Base-by-base conservation (phyloP, 148 eudicot genomes). In the Camellia granthamiana region DNA sequence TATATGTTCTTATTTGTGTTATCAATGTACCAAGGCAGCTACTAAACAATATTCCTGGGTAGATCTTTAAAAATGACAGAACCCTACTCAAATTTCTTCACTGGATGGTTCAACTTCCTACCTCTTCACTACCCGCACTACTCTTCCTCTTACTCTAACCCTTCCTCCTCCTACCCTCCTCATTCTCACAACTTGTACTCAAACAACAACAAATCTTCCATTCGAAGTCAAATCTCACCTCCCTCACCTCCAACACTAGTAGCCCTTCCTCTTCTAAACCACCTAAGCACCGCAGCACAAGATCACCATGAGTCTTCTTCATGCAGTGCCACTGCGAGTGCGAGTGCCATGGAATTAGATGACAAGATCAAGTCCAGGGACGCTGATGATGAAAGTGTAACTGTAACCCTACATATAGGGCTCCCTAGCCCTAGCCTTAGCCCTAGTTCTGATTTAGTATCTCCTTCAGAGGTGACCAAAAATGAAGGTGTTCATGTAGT, bases 1-100 rank as follows among this genome's bases (percentile, higher is more conserved):
- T 15, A 2, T 60, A 15, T 7, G 63, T 60, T 5, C 13, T 3
- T 60, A 15, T 60, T 12, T 54, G 14, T 60, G 63, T 60, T 15
- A 12, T 1, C 63, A n/a, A 64, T 23, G 7, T 38, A n/a, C 5
- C 69, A 19, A 21, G 7, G 5, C 8, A 19, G 9, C 69, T 19
- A 19, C 6, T 6, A n/a, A 5, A n/a, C 41, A 5, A 19, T 6
- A 7, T 23, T 7, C 41, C 19, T 23, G 5, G 6, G 7, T 19
- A 6, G 38, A 19, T 6, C 9, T 64, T 19, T 15, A 30, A 30
- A 30, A 4, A 64, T 64, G 69, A 12, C 69, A 64, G 69, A 64
- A 64, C 69, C 69, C 69, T 64, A 64, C 69, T 60, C 63, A 60
- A 23, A 19, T 64, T 64, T 64, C 69, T 21, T n/a, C 69, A 64